Percentiles rank a stretch among this genome's conserved stretches.
Evolutionary conservation across 768 basidiomycete species (phyloP).

Genomic region (Tephrocybe sp.): DNA sequence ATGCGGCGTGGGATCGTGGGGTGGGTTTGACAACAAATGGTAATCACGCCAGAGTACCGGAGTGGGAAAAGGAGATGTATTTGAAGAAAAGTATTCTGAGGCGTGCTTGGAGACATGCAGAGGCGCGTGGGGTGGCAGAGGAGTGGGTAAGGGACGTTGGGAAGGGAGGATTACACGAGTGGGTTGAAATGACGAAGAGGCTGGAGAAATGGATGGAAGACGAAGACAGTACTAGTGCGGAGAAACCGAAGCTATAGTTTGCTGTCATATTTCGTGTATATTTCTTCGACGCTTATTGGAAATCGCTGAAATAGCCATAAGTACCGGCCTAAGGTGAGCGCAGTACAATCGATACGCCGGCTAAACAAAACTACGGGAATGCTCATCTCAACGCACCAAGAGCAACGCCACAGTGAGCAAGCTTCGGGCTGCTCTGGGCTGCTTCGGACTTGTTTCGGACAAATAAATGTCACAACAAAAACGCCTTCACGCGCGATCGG

Average conservation of each 20-base stretch:
- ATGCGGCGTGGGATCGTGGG: slow-evolving; percentile 2
- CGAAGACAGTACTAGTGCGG: slow-evolving; percentile 9
- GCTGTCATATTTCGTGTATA: neutral
- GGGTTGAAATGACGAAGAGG: slow-evolving; percentile 48
- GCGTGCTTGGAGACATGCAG: slow-evolving; percentile 57
- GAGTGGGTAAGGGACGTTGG: slow-evolving; percentile 69
- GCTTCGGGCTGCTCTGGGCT: no score
- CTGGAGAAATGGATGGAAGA: slow-evolving; percentile 32
- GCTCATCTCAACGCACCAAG: no score
- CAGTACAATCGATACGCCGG: no score
- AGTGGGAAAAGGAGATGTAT: slow-evolving; percentile 65
- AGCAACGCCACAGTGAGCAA: no score
- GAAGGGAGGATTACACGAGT: slow-evolving; percentile 52
- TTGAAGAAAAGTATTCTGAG: slow-evolving; percentile 46
- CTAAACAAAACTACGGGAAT: no score
- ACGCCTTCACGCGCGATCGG: no score
- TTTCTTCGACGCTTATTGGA: no score
- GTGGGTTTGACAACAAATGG: slow-evolving; percentile 1
- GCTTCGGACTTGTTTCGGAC: no score
- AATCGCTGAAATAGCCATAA: no score
- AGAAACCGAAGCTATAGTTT: slow-evolving; percentile 14
- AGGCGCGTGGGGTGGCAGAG: slow-evolving; percentile 54
- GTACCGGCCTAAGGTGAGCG: no score
- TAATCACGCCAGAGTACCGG: slow-evolving; percentile 30
- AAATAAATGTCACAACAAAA: no score